These are phyloP conservation scores for Pyrrhoderma noxium DNA, from an alignment of 1,284 basidiomycete genomes.

Conservation along the genomic window DNA sequence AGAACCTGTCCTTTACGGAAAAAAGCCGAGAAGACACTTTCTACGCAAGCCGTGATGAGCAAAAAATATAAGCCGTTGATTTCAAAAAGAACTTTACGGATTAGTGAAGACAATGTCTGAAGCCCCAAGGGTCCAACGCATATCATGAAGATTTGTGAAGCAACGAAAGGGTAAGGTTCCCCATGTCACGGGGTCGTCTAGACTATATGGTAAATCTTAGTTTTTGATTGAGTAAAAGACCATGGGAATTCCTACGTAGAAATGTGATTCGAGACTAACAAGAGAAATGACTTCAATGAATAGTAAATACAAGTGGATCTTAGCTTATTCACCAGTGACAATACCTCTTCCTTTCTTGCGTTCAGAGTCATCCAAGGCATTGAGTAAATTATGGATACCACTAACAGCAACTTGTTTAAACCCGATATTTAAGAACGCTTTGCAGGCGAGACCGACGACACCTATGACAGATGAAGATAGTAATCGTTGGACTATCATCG, in stretches of 20 bases:
- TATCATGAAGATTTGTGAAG: constrained; percentile 54
- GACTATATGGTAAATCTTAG: constrained; percentile 32
- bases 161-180: constrained; percentile 63
- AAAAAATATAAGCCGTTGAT: constrained; percentile 7
- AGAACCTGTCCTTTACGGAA: constrained; percentile 90
- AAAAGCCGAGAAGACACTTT: constrained; percentile 71
- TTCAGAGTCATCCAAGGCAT: constrained; percentile 50
- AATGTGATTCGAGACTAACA: constrained; percentile 81
- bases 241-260: constrained; percentile 70
- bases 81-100: constrained; percentile 44
- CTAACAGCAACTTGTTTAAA: constrained; percentile 56
- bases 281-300: too few relatives aligned
- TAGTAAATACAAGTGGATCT: too few relatives aligned
- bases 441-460: constrained; percentile 64
- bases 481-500: constrained; percentile 10
- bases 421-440: constrained; percentile 63
- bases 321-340: constrained; percentile 59
- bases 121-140: constrained; percentile 83
- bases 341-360: constrained; percentile 55
- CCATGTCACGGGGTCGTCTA: constrained; percentile 80
- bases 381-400: constrained; percentile 57
- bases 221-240: too few relatives aligned
- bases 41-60: constrained; percentile 27
- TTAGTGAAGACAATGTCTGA: constrained; percentile 97
- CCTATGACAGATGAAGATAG: constrained; percentile 51